Base-by-base conservation (phyloP, 306 rosid species). In the Malus domestica region DNA sequence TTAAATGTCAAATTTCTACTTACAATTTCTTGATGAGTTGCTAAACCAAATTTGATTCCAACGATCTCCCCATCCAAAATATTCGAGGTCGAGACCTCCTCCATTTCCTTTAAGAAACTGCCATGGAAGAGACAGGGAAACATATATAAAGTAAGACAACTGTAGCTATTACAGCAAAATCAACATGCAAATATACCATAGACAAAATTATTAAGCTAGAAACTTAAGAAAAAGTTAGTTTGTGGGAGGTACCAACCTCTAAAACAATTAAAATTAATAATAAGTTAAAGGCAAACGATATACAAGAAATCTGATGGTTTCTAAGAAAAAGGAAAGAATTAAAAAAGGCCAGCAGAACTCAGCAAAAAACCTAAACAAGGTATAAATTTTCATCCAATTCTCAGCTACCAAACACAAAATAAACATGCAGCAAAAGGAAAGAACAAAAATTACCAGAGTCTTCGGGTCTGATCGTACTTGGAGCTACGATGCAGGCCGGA, bases 1-100 rank as follows among this genome's bases (percentile, higher is more conserved):
- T 30, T 69, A 70, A 38, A 73, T 32, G 45, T n/a, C 11, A 74
- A 76, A 77, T 70, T 67, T 66, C 64, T 59, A 77, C 98, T 89
- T 81, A 93, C 98, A 61, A 93, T 90, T 85, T 93, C 98, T 8
- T 83, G 82, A 62, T 75, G 87, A 25, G 87, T 89, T 69, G 98
- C 98, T 85, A 93, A 78, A 62, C 88, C 82, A 62, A 93, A 93
- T 72, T 69, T 80, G 79, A 93, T 90, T 10, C 96, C 93, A 63
- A 71, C 58, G 4, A 90, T 78, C 72, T 85, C 86, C 63, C 86
- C 96, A n/a, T 93, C 91, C 54, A 83, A 68, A 82, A 87, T 61
- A 57, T 77, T 63, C 68, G 91, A 76, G 40, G 83, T 67, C 11
- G 83, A 68, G 67, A 73, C 75, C 57, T 90, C 96, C 81, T 90